These are phyloP conservation scores for Nakazawaea laoshanensis DNA, from an alignment of 805 yeast species.

Conservation along the genomic window DNA sequence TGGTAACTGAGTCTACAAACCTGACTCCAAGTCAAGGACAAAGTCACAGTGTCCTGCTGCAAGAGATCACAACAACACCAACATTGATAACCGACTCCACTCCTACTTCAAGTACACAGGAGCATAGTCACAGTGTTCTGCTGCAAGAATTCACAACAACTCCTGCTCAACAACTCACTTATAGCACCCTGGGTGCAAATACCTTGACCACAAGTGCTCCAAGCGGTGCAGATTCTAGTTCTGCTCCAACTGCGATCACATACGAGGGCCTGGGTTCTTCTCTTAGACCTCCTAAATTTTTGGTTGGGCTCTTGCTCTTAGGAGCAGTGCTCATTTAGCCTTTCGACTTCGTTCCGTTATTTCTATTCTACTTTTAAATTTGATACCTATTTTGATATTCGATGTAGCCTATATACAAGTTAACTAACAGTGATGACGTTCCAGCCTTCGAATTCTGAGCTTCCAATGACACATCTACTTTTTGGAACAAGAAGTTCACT, in stretches of 20 bases:
- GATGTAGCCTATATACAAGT: neutral
- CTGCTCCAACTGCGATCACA: neutral
- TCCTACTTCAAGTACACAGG: neutral
- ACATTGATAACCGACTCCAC: neutral
- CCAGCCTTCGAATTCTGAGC: neutral
- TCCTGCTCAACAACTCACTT: no score
- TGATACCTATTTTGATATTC: neutral
- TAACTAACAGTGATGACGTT: neutral
- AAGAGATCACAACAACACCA: slow-evolving; percentile 2
- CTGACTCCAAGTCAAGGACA: slow-evolving; percentile 8
- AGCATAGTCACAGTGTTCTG: neutral
- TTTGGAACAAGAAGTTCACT: slow-evolving; percentile 50
- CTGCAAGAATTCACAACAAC: no score
- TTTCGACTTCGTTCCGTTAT: neutral
- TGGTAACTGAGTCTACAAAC: slow-evolving; percentile 5
- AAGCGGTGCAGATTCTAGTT: neutral
- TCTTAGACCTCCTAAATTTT: neutral
- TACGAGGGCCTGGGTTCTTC: slow-evolving; percentile 3
- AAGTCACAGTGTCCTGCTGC: no score
- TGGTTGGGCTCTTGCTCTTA: neutral
- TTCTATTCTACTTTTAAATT: neutral
- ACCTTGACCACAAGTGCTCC: neutral
- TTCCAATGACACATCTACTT: slow-evolving; percentile 16
- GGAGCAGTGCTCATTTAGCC: neutral
- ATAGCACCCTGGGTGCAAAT: neutral